Conservation (phyloP, 2,329 filamentous ascomycete genomes). For the Pseudogymnoascus sp. region DNA sequence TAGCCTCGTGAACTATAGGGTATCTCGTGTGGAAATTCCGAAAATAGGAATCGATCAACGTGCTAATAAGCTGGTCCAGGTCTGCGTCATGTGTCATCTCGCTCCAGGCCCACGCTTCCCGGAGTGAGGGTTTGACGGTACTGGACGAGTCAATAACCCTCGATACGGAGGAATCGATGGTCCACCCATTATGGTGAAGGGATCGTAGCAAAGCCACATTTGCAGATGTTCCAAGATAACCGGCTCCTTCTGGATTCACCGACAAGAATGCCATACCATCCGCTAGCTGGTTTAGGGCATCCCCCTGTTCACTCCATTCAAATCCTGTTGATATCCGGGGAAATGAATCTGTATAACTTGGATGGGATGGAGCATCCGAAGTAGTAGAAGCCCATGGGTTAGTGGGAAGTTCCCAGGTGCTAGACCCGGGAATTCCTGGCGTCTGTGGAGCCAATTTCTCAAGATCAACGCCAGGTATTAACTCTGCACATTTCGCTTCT, state of each 20-base stretch:
- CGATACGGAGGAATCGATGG: constrained; percentile 17
- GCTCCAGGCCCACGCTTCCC: constrained; percentile 15
- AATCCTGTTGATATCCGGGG: constrained; percentile 29
- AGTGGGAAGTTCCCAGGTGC: neutral
- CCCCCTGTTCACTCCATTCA: constrained; percentile 28
- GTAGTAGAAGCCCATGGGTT: neutral
- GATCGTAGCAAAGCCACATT: constrained; percentile 29
- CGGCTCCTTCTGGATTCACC: constrained; percentile 31
- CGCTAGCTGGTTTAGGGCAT: constrained; percentile 26
- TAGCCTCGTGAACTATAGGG: constrained; percentile 41
- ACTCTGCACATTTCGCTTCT: constrained; percentile 32
- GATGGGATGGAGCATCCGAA: neutral
- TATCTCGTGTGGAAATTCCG: constrained; percentile 39
- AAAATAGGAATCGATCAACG: constrained; percentile 37
- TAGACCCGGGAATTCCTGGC: neutral
- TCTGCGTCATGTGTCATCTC: constrained; percentile 4
- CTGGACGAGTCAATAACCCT: constrained; percentile 22
- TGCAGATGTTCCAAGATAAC: constrained; percentile 30
- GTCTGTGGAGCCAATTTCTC: constrained; percentile 18
- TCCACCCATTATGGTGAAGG: constrained; percentile 24
- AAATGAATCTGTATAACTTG: constrained; percentile 17
- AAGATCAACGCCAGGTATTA: constrained; percentile 34
- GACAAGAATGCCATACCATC: constrained; percentile 34
- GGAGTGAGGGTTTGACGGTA: constrained; percentile 15
- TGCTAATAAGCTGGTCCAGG: neutral